Evolutionary conservation across 768 basidiomycete genomes (phyloP).

Genomic region (Rhizopogon vesiculosus): DNA sequence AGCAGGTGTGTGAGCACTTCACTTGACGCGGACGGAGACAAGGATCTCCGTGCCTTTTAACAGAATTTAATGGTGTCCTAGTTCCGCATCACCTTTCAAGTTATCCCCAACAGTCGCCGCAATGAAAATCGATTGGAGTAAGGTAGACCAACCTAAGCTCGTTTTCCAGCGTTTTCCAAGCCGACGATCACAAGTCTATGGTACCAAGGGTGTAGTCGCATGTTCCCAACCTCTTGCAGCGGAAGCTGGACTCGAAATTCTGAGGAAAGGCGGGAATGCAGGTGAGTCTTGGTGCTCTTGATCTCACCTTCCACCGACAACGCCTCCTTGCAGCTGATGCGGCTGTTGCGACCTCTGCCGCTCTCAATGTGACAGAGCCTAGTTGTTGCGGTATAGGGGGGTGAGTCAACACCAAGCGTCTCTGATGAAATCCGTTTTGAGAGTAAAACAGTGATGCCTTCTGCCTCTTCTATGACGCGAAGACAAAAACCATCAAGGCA

Average conservation of each 20-base stretch:
- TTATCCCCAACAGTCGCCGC: slow-evolving; percentile 15
- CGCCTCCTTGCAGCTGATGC: slow-evolving; percentile 65
- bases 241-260: slow-evolving; percentile 87
- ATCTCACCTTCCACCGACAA: neutral
- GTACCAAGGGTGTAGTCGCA: slow-evolving; percentile 83
- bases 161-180: slow-evolving; percentile 72
- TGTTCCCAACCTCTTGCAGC: slow-evolving; percentile 90
- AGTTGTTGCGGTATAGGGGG: slow-evolving; percentile 91
- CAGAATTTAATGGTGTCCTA: neutral
- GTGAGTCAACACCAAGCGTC: slow-evolving; percentile 32
- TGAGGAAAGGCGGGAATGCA: slow-evolving; percentile 93
- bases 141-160: slow-evolving; percentile 63
- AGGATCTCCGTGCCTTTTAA: neutral
- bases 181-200: slow-evolving; percentile 82
- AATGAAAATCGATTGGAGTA: slow-evolving; percentile 47
- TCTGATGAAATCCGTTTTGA: slow-evolving; percentile 8
- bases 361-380: slow-evolving; percentile 88
- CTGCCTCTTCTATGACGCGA: slow-evolving; percentile 88
- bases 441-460: slow-evolving; percentile 66
- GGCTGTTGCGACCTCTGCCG: slow-evolving; percentile 90
- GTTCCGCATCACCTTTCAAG: neutral
- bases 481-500: slow-evolving; percentile 76
- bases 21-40: neutral
- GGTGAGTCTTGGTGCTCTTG: slow-evolving; percentile 41
- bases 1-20: neutral